Percentiles rank a stretch among this genome's conserved stretches.
Conservation (phyloP, 2,329 filamentous ascomycete genomes). For the Ophiostoma sp. region DNA sequence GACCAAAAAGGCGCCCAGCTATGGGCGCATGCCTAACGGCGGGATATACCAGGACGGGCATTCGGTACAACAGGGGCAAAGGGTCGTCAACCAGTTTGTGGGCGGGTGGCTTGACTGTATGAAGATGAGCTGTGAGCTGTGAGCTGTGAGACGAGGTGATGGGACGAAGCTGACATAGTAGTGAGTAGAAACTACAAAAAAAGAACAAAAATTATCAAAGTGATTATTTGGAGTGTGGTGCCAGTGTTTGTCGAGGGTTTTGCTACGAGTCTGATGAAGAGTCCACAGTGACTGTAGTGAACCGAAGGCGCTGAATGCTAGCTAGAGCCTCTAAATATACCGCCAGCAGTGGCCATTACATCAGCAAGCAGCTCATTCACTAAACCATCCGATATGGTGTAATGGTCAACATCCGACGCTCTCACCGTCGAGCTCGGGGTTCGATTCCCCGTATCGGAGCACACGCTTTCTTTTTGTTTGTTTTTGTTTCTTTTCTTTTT, state of each 20-base stretch:
- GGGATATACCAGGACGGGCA: background rate
- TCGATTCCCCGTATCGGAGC: conserved; percentile 29
- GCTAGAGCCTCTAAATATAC: background rate
- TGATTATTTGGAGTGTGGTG: background rate
- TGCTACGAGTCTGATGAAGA: no score
- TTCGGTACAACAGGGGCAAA: background rate
- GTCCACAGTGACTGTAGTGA: no score
- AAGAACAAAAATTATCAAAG: background rate
- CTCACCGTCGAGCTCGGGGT: conserved; percentile 29
- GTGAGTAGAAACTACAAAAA: background rate
- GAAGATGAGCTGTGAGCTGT: background rate
- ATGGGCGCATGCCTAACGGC: background rate
- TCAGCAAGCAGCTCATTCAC: conserved; percentile 1
- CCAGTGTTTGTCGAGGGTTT: no score
- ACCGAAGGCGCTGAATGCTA: no score
- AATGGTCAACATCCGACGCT: conserved; percentile 29
- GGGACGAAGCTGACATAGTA: background rate
- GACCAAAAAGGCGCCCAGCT: background rate
- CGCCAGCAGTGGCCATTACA: background rate
- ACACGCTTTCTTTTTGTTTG: background rate
- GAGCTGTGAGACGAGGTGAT: background rate
- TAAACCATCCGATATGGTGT: conserved; percentile 27
- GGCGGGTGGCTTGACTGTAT: no score
- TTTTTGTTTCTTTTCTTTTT: background rate
- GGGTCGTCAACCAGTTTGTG: background rate